Evolutionary conservation across 169 alveolate species (phyloP).

Genomic region (Cyclospora cayetanensis): DNA sequence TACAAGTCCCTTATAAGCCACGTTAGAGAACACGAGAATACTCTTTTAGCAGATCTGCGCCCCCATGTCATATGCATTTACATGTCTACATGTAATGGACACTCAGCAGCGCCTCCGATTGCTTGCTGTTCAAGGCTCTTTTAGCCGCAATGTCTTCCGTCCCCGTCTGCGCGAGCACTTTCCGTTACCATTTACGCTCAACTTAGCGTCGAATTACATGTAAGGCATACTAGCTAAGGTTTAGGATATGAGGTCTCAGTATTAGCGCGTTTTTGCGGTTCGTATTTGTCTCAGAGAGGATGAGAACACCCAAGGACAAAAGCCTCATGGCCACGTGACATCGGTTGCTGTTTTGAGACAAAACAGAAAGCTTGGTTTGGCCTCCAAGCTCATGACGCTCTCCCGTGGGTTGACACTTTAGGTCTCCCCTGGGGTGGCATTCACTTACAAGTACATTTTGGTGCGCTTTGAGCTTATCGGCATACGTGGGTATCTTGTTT

Average conservation of each 20-base stretch:
- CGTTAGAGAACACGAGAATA: too few relatives aligned
- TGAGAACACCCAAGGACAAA: constrained; percentile 70
- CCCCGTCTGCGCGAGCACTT: too few relatives aligned
- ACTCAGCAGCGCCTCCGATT: neutral
- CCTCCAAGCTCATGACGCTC: constrained; percentile 82
- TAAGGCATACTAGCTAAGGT: neutral
- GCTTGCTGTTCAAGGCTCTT: too few relatives aligned
- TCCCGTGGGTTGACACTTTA: constrained; percentile 68
- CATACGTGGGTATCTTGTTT: neutral
- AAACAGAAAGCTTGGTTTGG: constrained; percentile 90
- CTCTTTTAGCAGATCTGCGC: neutral
- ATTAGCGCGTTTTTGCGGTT: neutral
- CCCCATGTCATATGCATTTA: neutral
- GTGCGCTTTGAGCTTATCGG: neutral
- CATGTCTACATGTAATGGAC: neutral
- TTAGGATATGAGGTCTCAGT: neutral
- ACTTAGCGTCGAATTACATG: neutral
- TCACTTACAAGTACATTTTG: too few relatives aligned
- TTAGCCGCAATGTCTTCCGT: too few relatives aligned
- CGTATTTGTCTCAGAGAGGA: constrained; percentile 26
- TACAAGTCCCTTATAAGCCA: too few relatives aligned
- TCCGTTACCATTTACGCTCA: neutral
- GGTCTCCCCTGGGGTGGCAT: too few relatives aligned
- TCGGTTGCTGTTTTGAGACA: constrained; percentile 90
- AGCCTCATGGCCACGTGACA: constrained; percentile 88